Base-by-base conservation (phyloP, 2,329 filamentous ascomycete genomes). In the Botrytis medusae region DNA sequence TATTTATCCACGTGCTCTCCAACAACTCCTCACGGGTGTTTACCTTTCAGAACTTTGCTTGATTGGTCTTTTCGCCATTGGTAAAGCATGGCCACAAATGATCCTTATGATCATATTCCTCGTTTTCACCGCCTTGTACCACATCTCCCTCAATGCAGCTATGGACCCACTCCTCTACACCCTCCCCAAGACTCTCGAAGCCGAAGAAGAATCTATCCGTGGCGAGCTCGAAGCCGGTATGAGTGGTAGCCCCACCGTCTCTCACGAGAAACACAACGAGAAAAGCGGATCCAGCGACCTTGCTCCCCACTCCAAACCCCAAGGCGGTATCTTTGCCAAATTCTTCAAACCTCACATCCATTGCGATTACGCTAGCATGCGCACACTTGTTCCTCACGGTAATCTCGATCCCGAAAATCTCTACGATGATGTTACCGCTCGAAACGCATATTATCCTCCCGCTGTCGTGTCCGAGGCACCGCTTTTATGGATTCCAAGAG, bases 21-120 rank as follows among this genome's bases (percentile, higher is more conserved):
- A 97, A 81, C 95, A 98, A 74, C 89, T 97, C 65, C 90, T 95
- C 42, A 90, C 91, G 1, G 95, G 95, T 34, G 85, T 97, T 68
- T 98, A 98, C 81, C 86, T 98, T 51, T 89, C 91, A 1, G 90
- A 96, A 76, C 83, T 95, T 44, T 96, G 93, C 82, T 86, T 98
- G 80, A 91, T 97, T 76, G 95, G 94, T 68, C 86, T 98, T 3
- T 95, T 98, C 78, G 92, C 88, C 69, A 89, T 95, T 69, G 90
- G 88, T 10, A 84, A 86, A 1, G 88, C 90, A 0, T 84, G 91
- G 29, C 91, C 90, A 0, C 93, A 93, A 0, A 82, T 95, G 78
- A 84, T 94, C 42, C 83, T 96, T 67, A 94, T 95, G 90, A 86
- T 95, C 67, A 83, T 91, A 71, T 91, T 94, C 82, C 84, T 96